Evolutionary conservation across 805 yeast species (phyloP), one percentile per base, ranked within the genome.

Genomic region (Candida adriatica): DNA sequence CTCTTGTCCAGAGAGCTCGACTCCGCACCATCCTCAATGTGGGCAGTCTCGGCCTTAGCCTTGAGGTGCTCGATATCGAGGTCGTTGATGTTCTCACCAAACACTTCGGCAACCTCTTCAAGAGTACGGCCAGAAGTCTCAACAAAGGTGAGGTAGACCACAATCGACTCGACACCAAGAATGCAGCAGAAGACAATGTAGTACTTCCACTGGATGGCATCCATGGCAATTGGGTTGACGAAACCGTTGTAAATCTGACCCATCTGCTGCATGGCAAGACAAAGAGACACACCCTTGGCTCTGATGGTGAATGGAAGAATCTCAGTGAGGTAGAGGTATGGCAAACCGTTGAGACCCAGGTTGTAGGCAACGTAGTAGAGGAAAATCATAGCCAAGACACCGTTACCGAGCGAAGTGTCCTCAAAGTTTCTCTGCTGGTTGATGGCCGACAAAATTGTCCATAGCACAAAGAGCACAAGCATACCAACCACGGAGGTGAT

Each of bases 381-480:
- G 59, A 66, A 69, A 26, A 70, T 63, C 66, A 69, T 62, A 6
- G 69, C 70, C 34, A 61, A 54, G 13, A 66, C 71, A 33, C 69
- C 75, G 30, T 55, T 52, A 23, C 62, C 66, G 22, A 60, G 46
- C 4, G 51, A 14, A 35, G 63, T 61, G 31, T 66, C 53, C 31
- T 53, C 44, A 42, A 60, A 64, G 39, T 60, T 37, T 19, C 58
- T 45, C 40, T 66, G 46, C 37, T 58, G 64, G 46, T 61, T 63
- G 16, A 58, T 38, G 2, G 74, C 73, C 13, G 75, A 66, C 17
- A 64, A 48, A 3, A 48, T 43, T 1, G 74, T 68, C 64, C 68
- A 63, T 28, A 63, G 49, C n/a, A 59, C 43, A 44, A 48, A 66
- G 27, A 56, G 39, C 5, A 54, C 21, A 27, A 57, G 37, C 64